Base-by-base conservation (phyloP, 1,139 yeast genomes). In the Scheffersomyces quercinus region DNA sequence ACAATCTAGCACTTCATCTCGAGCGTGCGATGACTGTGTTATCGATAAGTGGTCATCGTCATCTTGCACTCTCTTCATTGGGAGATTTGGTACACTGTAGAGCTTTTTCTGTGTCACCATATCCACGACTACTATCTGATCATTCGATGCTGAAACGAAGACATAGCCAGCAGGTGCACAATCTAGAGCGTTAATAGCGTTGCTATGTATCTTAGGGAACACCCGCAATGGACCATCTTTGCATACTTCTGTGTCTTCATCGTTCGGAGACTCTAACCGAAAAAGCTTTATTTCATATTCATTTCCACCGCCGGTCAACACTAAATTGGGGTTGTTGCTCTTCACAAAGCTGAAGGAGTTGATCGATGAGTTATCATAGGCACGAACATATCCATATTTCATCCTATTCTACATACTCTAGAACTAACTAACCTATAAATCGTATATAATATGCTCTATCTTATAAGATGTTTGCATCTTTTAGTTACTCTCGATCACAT, bases 241-340 rank as follows among this genome's bases (percentile, higher is more conserved):
- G 11, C 20, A 31, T n/a, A 31, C 15, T 31, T 15, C 24, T 10
- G 35, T 14, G 15, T 14, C 12, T n/a, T 31, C 12, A 24, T 31
- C 15, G 20, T 31, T 8, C 20, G 15, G 20, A 31, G 24, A 15
- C 20, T 31, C 35, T 3, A 31, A 20, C 20, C 13, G 15, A 20
- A 31, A 31, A 13, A 62, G 47, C 36, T 52, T 53, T 36, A 64
- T 46, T 24, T 42, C 38, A 26, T 42, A 47, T 39, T 60, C 64
- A 42, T 52, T 53, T 29, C 62, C 60, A 3, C 68, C 68, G 6
- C 65, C 66, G 5, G 60, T 55, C 28, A 62, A 39, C 1, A 58
- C 51, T 34, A 55, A 56, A n/a, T 50, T 46, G 26, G 35, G 20
- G 5, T 15, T 14, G 3, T 15, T 31, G n/a, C 46, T 39, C 6